Evolutionary conservation across 2,329 filamentous ascomycete genomes (phyloP).

Genomic region (Trichophyton mentagrophytes): DNA sequence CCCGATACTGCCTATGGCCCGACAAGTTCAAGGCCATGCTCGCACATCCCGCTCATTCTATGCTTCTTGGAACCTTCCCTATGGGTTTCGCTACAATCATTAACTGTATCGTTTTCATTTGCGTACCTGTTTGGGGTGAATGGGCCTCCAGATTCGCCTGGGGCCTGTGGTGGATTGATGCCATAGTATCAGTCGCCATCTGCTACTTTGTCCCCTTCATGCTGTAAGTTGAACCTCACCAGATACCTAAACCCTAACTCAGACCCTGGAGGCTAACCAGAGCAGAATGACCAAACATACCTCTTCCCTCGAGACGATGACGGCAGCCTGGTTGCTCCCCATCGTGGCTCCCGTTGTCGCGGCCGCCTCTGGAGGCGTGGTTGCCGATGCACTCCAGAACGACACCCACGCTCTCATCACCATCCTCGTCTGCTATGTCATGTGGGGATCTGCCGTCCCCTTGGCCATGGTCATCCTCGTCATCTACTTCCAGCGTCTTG

Average conservation of each 20-base stretch:
- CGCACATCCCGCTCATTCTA: constrained; percentile 48
- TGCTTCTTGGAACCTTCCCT: constrained; percentile 53
- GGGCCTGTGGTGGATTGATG: constrained; percentile 40
- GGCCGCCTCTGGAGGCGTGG: constrained; percentile 49
- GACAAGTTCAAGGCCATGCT: constrained; percentile 53
- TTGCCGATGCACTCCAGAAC: constrained; percentile 48
- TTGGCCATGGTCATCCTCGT: constrained; percentile 51
- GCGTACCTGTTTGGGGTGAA: constrained; percentile 43
- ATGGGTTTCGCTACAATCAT: constrained; percentile 55
- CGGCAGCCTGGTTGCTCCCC: constrained; percentile 52
- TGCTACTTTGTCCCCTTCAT: constrained; percentile 41
- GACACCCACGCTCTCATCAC: constrained; percentile 46
- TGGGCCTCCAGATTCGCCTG: constrained; percentile 38
- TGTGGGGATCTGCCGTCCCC: constrained; percentile 54
- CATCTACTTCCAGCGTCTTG: constrained; percentile 58
- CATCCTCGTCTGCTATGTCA: constrained; percentile 51
- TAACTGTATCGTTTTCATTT: constrained; percentile 48
- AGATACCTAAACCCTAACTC: no score
- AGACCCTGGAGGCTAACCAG: not conserved
- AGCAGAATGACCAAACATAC: constrained; percentile 11
- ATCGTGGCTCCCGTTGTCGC: constrained; percentile 56
- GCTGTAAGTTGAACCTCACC: constrained; percentile 31
- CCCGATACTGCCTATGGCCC: constrained; percentile 50
- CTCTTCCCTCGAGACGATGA: constrained; percentile 43
- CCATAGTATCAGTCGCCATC: constrained; percentile 31